Percentiles rank a stretch among this genome's conserved stretches.
phyloP scores from a whole-genome alignment of 805 yeast species.

The Kodamaea nitidulidarum region DNA sequence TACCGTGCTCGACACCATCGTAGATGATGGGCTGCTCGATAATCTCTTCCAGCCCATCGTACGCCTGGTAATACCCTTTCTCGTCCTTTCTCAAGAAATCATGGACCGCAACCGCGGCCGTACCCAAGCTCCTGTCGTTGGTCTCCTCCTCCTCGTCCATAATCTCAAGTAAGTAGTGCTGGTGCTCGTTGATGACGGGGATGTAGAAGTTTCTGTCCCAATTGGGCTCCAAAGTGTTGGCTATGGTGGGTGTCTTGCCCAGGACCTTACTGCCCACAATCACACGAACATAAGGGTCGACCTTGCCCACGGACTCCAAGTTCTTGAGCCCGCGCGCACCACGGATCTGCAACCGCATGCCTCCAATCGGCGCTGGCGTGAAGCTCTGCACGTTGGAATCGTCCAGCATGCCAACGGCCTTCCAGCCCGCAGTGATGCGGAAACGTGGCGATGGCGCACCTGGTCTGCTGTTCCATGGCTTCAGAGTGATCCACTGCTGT shows the following conservation, averaged over 20 bases:
- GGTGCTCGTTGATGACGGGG: slow-evolving; percentile 59
- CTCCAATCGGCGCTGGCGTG: slow-evolving; percentile 62
- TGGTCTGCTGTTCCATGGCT: slow-evolving; percentile 28
- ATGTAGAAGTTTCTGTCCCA: slow-evolving; percentile 57
- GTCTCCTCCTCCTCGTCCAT: slow-evolving; percentile 65
- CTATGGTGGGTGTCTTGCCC: slow-evolving; percentile 52
- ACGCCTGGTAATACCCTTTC: slow-evolving; percentile 44
- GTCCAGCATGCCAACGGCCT: slow-evolving; percentile 53
- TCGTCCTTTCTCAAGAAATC: slow-evolving; percentile 47
- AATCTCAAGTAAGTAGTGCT: slow-evolving; percentile 53
- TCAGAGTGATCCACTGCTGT: slow-evolving; percentile 45
- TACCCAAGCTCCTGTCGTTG: slow-evolving; percentile 63
- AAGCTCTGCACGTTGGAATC: slow-evolving; percentile 44
- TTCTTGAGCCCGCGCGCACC: slow-evolving; percentile 49
- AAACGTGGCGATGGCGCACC: slow-evolving; percentile 31
- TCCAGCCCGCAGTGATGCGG: slow-evolving; percentile 61
- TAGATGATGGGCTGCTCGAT: slow-evolving; percentile 42
- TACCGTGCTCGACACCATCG: slow-evolving; percentile 42
- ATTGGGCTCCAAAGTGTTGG: slow-evolving; percentile 52
- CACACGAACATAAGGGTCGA: slow-evolving; percentile 70
- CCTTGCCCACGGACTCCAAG: slow-evolving; percentile 64
- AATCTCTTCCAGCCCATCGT: slow-evolving; percentile 49
- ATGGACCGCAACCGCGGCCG: slow-evolving; percentile 46
- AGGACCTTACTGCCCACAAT: slow-evolving; percentile 53
- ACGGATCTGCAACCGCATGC: slow-evolving; percentile 55